These are phyloP conservation scores for Cubamyces sp. DNA, from an alignment of 768 basidiomycete genomes.

Conservation along the genomic window DNA sequence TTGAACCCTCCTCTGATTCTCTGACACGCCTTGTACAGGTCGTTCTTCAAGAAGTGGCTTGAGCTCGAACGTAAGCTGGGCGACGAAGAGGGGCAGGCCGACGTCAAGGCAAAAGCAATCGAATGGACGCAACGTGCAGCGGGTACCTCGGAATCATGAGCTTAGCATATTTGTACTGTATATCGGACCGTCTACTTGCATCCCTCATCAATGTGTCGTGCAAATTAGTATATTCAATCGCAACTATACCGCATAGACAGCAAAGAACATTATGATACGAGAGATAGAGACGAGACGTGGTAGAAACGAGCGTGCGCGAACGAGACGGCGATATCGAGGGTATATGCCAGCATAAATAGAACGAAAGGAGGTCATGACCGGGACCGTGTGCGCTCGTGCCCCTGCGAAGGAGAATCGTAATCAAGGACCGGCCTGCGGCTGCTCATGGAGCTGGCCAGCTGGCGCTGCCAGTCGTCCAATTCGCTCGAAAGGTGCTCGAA, in stretches of 20 bases:
- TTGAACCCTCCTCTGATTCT: not conserved
- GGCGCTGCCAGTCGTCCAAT: slow-evolving; percentile 85
- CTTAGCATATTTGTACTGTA: slow-evolving; percentile 9
- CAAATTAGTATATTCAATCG: slow-evolving; percentile 30
- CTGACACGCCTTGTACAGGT: slow-evolving; percentile 46
- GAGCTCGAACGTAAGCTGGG: slow-evolving; percentile 63
- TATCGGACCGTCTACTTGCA: slow-evolving; percentile 5
- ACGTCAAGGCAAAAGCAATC: slow-evolving; percentile 86
- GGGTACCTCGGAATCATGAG: slow-evolving; percentile 41
- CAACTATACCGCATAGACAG: slow-evolving; percentile 39
- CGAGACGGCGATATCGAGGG: slow-evolving; percentile 44
- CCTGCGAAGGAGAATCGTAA: slow-evolving; percentile 61
- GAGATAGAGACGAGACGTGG: slow-evolving; percentile 22
- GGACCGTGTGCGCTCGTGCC: slow-evolving; percentile 64
- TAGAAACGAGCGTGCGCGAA: slow-evolving; percentile 50
- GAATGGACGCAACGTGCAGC: slow-evolving; percentile 85
- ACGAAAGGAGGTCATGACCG: slow-evolving; percentile 44
- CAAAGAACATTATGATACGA: slow-evolving; percentile 34
- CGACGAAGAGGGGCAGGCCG: slow-evolving; percentile 78
- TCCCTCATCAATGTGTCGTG: not conserved
- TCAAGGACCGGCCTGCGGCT: slow-evolving; percentile 73
- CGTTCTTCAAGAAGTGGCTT: slow-evolving; percentile 98
- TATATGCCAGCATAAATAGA: slow-evolving; percentile 48
- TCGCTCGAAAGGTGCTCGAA: slow-evolving; percentile 82
- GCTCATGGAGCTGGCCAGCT: slow-evolving; percentile 79